These are phyloP conservation scores for Alloascoidea hylecoeti DNA, from an alignment of 805 yeast species.

Conservation along the genomic window DNA sequence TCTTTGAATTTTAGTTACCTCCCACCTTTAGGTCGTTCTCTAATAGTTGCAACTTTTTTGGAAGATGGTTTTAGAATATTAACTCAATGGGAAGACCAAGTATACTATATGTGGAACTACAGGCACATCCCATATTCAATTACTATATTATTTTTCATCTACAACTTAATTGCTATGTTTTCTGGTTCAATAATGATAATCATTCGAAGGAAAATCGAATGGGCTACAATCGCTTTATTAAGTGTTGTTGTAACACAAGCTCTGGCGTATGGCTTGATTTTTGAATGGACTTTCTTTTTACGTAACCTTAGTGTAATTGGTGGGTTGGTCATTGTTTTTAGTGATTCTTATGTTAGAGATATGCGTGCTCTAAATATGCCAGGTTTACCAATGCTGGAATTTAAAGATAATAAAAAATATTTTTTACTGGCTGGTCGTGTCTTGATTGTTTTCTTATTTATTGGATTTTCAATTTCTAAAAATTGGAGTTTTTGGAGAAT, in stretches of 20 bases:
- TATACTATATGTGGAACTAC: conserved; percentile 66
- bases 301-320: conserved; percentile 88
- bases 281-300: conserved; percentile 68
- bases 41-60: conserved; percentile 85
- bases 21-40: conserved; percentile 78
- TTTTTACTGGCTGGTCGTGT: conserved; percentile 80
- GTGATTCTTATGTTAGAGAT: conserved; percentile 75
- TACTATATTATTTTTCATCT: conserved; percentile 53
- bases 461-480: conserved; percentile 70
- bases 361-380: conserved; percentile 54
- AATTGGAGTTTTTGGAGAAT: conserved; percentile 57
- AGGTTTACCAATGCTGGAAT: conserved; percentile 60
- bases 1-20: too few species aligned
- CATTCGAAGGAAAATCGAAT: conserved; percentile 48
- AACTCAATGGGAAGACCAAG: conserved; percentile 87
- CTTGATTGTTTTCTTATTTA: conserved; percentile 68
- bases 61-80: conserved; percentile 80
- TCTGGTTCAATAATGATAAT: conserved; percentile 61
- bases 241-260: conserved; percentile 75
- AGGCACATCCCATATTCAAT: conserved; percentile 69
- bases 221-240: conserved; percentile 57
- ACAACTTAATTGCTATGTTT: conserved; percentile 58
- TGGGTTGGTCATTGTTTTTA: conserved; percentile 74
- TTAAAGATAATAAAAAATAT: conserved; percentile 65
- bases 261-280: conserved; percentile 71